Conservation (phyloP, 768 basidiomycete species). For the Dentipellis fragilis region DNA sequence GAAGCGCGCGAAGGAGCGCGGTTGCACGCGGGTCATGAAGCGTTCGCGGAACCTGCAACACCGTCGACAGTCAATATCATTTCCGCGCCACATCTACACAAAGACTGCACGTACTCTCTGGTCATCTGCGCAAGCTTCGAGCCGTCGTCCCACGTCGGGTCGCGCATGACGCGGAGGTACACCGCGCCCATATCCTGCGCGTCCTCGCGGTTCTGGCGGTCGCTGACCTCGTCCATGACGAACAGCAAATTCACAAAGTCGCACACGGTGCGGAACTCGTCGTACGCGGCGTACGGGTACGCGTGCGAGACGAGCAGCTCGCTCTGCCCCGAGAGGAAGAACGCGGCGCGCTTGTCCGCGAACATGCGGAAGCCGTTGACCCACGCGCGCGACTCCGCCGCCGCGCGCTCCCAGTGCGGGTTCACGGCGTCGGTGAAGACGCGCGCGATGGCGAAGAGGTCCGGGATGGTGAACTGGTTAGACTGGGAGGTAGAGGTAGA, state of each 20-base stretch:
- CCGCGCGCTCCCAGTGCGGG: constrained; percentile 45
- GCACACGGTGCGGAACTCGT: constrained; percentile 49
- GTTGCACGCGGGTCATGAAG: constrained; percentile 39
- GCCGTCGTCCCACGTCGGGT: constrained; percentile 42
- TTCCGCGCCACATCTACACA: too few species aligned
- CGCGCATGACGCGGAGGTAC: constrained; percentile 41
- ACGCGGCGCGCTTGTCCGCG: constrained; percentile 47
- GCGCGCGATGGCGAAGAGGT: constrained; percentile 36
- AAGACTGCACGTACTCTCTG: constrained; percentile 37
- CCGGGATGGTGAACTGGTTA: constrained; percentile 38
- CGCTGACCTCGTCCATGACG: constrained; percentile 60
- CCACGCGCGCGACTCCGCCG: constrained; percentile 51
- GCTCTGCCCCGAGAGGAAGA: constrained; percentile 51
- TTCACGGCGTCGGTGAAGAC: constrained; percentile 39
- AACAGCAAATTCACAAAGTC: constrained; percentile 60
- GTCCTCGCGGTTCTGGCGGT: constrained; percentile 49
- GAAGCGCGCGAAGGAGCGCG: constrained; percentile 39
- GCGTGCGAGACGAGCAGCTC: constrained; percentile 53
- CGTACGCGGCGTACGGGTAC: constrained; percentile 47
- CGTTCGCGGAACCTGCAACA: not conserved
- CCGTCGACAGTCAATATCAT: not conserved
- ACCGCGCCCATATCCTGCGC: constrained; percentile 43
- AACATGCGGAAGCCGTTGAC: constrained; percentile 50
- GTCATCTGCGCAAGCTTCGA: constrained; percentile 49
- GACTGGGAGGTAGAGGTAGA: constrained; percentile 3